Evolutionary conservation across 495 filamentous ascomycete species (phyloP), one percentile per base, ranked within the genome.

Genomic region (Aspergillus leporis): DNA sequence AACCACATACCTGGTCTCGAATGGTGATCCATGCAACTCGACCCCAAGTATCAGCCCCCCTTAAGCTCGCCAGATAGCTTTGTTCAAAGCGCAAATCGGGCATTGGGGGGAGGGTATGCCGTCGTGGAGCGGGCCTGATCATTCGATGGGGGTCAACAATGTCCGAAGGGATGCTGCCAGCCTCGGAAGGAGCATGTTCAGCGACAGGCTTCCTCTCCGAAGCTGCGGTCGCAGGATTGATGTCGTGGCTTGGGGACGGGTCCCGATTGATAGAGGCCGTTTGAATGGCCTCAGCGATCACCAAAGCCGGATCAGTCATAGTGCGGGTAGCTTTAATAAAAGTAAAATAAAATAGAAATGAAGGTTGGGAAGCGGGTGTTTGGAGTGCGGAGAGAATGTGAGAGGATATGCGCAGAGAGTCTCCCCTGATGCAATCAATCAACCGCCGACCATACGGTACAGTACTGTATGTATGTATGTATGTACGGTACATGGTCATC

Each of bases 81-180:
- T 98, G 94, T 78, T 98, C 94, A 72, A 98, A 98, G 51, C 94
- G 81, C 62, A 98, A 75, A 73, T 98, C 94, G 1, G 94, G 94
- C 65, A 98, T 74, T 0, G 95, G 93, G 52, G 90, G 91, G 57
- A 96, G 84, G 36, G 74, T 82, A 55, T 71, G 72, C 55, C 66
- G 76, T n/a, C 85, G 78, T 13, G 81, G 74, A 28, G 74, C 53
- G 3, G 85, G 81, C 51, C 74, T 77, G 53, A 90, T 66, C 43
- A 85, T 79, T 54, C 77, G 81, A 55, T 77, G 79, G n/a, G 83
- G 68, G 46, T 79, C 72, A 16, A 81, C 70, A 34, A 81, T 58
- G 58, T 79, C 74, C 31, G 78, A 78, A 18, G 75, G 62, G 34
- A 81, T 72, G 59, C 75, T 78, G 58, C 62, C 72, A 38, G 75